Base-by-base conservation (phyloP, 2,329 filamentous ascomycete species). In the Cercospora citrullina region DNA sequence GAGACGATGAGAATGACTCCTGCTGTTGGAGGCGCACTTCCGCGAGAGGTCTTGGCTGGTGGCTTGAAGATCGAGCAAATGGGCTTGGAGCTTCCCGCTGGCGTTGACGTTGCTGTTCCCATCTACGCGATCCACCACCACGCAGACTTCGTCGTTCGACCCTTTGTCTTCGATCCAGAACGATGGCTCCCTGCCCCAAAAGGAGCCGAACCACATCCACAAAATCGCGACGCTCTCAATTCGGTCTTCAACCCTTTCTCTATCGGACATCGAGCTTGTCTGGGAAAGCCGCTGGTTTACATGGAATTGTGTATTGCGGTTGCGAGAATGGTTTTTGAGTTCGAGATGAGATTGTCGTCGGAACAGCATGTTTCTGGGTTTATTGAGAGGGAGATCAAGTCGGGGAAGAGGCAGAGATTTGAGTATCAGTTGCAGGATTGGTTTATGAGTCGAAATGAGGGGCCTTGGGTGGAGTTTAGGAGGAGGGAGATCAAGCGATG, bases 191-290 rank as follows among this genome's bases (percentile, higher is more conserved):
- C 57, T 8, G 23, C 28, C 7, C 21, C 53, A 21, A 48, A 63
- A 23, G 65, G 65, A 10, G 31, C 39, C 1, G 64, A 63, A 12
- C 68, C 63, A 0, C 68, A 74, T 51, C 45, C 67, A 0, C 70
- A 72, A 31, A 63, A 71, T 36, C 58, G 51, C 21, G 67, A 72
- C 1, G 69, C 71, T 16, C 66, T 74, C 4, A 86, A 90, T 61
- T 84, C 83, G 36, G 91, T 91, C 0, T 94, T 91, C 79, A 92
- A 89, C 70, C 90, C 92, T 1, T 93, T 93, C 73, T 89, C 86
- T 57, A 82, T 91, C 69, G 90, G 90, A 0, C 87, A 89, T 0
- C 81, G 90, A 10, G 89, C 89, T 2, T 93, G 90, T 75, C 91
- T 92, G 64, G 90, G 90, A 0, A 92, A 91, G 58, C 73, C 71